Percentiles rank a stretch among this genome's conserved stretches.
Evolutionary conservation across 345 rosid genomes (phyloP).

Genomic region (Durio zibethinus): DNA sequence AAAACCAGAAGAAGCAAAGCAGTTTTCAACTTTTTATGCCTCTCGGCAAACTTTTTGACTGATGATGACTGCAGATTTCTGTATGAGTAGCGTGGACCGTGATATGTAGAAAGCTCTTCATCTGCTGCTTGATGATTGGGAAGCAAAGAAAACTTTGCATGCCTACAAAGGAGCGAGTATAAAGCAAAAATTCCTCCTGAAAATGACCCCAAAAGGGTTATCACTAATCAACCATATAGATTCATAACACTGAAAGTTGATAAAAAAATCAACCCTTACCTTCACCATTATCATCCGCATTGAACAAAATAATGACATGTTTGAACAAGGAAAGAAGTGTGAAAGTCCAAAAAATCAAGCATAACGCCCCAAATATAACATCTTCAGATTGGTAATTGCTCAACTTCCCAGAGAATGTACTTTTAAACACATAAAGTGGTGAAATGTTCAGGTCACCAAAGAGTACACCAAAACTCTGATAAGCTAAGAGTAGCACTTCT

Average conservation of each 20-base stretch:
- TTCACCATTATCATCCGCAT: slow-evolving; percentile 79
- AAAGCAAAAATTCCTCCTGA: slow-evolving; percentile 87
- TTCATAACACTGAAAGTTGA: neutral
- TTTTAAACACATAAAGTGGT: slow-evolving; percentile 80
- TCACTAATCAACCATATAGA: slow-evolving; percentile 10
- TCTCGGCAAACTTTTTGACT: slow-evolving; percentile 53
- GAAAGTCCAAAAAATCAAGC: slow-evolving; percentile 85
- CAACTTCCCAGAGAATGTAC: slow-evolving; percentile 70
- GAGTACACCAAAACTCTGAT: slow-evolving; percentile 83
- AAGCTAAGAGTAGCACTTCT: slow-evolving; percentile 60
- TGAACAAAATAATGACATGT: slow-evolving; percentile 58
- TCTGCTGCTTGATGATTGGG: slow-evolving; percentile 92
- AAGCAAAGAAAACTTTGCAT: slow-evolving; percentile 74
- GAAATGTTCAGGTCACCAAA: slow-evolving; percentile 76
- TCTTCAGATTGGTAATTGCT: slow-evolving; percentile 60
- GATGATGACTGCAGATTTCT: slow-evolving; percentile 44
- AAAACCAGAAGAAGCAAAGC: slow-evolving; percentile 69
- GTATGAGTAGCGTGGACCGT: slow-evolving; percentile 39
- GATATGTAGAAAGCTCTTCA: slow-evolving; percentile 84
- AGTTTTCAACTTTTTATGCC: slow-evolving; percentile 59
- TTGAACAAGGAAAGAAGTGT: slow-evolving; percentile 73
- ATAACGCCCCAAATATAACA: slow-evolving; percentile 67
- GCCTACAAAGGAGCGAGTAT: slow-evolving; percentile 81
- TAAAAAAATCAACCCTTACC: slow-evolving; percentile 39
- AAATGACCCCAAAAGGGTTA: slow-evolving; percentile 20